Conservation (phyloP, 805 yeast species). For the Kazachstania bromeliacearum region DNA sequence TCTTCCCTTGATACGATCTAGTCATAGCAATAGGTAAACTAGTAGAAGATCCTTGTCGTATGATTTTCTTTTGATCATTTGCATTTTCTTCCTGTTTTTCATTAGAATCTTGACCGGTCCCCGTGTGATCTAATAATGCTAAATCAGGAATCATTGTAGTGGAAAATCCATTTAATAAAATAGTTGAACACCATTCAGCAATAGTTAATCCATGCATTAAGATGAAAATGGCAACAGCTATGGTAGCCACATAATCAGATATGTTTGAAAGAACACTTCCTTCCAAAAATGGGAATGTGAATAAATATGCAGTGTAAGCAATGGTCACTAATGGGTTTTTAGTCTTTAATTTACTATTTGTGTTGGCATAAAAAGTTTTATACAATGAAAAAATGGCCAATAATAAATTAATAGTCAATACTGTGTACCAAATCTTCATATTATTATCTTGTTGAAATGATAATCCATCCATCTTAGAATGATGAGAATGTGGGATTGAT, state of each 20-base stretch:
- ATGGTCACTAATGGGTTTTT: conserved; percentile 28
- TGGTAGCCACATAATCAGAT: conserved; percentile 25
- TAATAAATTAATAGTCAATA: conserved; percentile 12
- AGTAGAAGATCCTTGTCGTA: conserved; percentile 10
- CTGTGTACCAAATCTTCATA: conserved; percentile 21
- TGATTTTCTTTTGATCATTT: background rate
- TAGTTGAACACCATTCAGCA: conserved; percentile 30
- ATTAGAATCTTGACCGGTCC: background rate
- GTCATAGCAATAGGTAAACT: conserved; percentile 12
- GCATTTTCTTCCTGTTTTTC: conserved; percentile 1
- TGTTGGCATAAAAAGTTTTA: conserved; percentile 22
- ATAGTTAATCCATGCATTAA: conserved; percentile 26
- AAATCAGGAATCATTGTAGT: conserved; percentile 21
- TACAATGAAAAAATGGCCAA: conserved; percentile 19
- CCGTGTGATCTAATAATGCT: conserved; percentile 12
- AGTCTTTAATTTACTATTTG: conserved; percentile 24
- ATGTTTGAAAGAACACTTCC: conserved; percentile 11
- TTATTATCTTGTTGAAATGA: conserved; percentile 5
- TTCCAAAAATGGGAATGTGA: conserved; percentile 20
- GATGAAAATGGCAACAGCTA: conserved; percentile 21
- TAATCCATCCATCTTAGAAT: conserved; percentile 7
- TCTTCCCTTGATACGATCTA: background rate
- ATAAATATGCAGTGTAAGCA: conserved; percentile 21
- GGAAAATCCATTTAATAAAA: conserved; percentile 28
- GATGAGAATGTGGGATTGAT: conserved; percentile 29